Percentiles rank a stretch among this genome's conserved stretches.
Evolutionary conservation across 2,329 filamentous ascomycete genomes (phyloP).

Genomic region (Colletotrichum sansevieriae): DNA sequence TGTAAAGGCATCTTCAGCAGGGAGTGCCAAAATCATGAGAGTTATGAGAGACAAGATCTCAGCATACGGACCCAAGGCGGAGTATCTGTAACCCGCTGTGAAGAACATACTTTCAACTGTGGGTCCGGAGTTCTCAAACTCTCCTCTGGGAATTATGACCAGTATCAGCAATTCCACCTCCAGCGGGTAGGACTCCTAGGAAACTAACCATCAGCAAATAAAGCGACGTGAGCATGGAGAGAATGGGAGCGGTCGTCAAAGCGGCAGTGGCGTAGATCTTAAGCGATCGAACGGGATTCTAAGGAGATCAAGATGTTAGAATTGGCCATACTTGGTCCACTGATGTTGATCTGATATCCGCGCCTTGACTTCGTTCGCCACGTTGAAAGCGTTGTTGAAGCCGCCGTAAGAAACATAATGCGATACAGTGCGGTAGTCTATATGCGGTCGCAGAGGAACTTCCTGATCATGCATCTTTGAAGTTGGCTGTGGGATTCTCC

Average conservation of each 20-base stretch:
- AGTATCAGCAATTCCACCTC: background rate
- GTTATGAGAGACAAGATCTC: constrained; percentile 69
- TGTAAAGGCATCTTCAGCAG: constrained; percentile 74
- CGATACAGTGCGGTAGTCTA: constrained; percentile 30
- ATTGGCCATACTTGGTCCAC: too few species aligned
- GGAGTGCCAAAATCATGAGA: constrained; percentile 70
- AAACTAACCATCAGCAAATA: constrained; percentile 64
- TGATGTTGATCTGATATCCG: too few species aligned
- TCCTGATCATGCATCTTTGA: constrained; percentile 45
- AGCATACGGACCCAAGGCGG: constrained; percentile 66
- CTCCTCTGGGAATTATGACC: constrained; percentile 60
- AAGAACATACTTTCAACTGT: constrained; percentile 72
- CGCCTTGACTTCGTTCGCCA: constrained; percentile 68
- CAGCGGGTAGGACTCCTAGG: background rate
- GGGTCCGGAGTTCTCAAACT: constrained; percentile 63
- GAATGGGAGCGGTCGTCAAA: constrained; percentile 62
- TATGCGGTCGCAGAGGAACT: constrained; percentile 25
- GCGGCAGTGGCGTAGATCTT: constrained; percentile 63
- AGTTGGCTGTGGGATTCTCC: constrained; percentile 51
- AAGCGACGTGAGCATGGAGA: constrained; percentile 71
- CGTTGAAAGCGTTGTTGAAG: constrained; percentile 71
- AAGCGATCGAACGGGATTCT: constrained; percentile 69
- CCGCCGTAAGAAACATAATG: constrained; percentile 50
- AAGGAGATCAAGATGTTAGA: background rate
- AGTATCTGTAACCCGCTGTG: constrained; percentile 66